These are phyloP conservation scores for Tulasnella sp. DNA, from an alignment of 768 basidiomycete species.

Conservation along the genomic window DNA sequence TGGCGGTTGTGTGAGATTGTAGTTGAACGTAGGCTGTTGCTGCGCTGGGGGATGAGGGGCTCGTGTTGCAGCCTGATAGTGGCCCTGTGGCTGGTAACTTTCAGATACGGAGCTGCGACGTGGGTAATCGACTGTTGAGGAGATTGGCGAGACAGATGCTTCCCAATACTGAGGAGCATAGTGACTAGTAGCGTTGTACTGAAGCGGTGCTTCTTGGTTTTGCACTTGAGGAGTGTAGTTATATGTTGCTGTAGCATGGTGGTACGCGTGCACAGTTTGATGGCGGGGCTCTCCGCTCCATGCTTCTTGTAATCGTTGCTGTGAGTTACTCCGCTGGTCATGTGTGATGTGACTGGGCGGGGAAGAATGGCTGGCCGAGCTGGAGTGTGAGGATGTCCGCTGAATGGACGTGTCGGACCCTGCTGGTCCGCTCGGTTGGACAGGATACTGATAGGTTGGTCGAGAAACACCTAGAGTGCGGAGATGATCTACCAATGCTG, in stretches of 20 bases:
- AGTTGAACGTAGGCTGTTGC: not conserved
- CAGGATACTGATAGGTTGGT: not conserved
- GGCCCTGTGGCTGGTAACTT: not conserved
- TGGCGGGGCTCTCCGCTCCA: too few relatives aligned
- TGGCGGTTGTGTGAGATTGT: not conserved
- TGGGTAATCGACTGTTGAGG: not conserved
- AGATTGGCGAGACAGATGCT: not conserved
- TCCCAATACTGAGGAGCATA: not conserved
- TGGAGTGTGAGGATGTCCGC: not conserved
- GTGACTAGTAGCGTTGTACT: not conserved
- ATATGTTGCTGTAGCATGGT: too few relatives aligned
- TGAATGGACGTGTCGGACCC: not conserved
- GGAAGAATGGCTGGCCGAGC: not conserved
- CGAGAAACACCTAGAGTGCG: not conserved
- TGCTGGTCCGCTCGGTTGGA: not conserved
- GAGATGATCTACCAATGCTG: conserved; percentile 5
- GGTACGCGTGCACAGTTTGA: too few relatives aligned
- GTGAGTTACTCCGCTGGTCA: not conserved
- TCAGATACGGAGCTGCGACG: not conserved
- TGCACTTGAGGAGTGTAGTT: not conserved
- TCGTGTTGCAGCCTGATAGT: not conserved
- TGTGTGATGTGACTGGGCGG: not conserved
- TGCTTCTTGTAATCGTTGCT: not conserved
- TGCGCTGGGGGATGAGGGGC: not conserved
- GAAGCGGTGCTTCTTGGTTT: not conserved